Evolutionary conservation across 257 asterid genomes (phyloP), one percentile per base, ranked within the genome.

Genomic region (Nicotiana knightiana): DNA sequence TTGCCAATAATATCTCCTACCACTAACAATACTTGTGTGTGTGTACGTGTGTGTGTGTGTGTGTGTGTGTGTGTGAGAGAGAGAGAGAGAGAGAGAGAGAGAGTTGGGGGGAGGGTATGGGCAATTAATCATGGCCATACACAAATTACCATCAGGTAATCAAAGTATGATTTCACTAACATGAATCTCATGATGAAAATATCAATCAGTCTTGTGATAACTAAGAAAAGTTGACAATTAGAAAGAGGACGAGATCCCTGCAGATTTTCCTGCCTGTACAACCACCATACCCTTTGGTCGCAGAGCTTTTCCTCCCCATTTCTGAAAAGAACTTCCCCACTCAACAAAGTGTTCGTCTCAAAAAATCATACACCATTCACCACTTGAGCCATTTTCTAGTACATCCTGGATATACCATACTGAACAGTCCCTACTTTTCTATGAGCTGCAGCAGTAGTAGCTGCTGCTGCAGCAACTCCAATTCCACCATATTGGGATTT

Each of bases 401-500:
- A 86, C 88, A 86, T 89, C 83, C 89, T 87, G 55, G 87, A 67
- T 55, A 85, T 30, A 18, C 90, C 89, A 73, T 61, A 89, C 81
- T 84, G 89, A 84, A 82, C 75, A 3, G 87, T 65, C 39, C 89
- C 90, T 16, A 84, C 85, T 82, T 89, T 89, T 66, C 89, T 87
- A 79, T 81, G 86, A 32, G 86, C 70, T n/a, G 81, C 85, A 39
- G 85, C 85, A 82, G 79, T 26, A 17, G 88, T 65, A 53, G 67
- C 57, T 35, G 86, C 84, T 6, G 85, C 85, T 0, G 91, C 87
- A 1, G 89, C 88, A 76, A 84, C 83, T 54, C 94, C 90, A 43
- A 89, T 81, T 51, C 96, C 94, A 17, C 92, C 87, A 24, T 85
- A 94, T 48, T 88, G 94, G 81, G 93, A 86, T 89, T 89, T 92